phyloP scores from a whole-genome alignment of 2,329 filamentous ascomycete species.

The Phaeosphaeriaceae sp. region DNA sequence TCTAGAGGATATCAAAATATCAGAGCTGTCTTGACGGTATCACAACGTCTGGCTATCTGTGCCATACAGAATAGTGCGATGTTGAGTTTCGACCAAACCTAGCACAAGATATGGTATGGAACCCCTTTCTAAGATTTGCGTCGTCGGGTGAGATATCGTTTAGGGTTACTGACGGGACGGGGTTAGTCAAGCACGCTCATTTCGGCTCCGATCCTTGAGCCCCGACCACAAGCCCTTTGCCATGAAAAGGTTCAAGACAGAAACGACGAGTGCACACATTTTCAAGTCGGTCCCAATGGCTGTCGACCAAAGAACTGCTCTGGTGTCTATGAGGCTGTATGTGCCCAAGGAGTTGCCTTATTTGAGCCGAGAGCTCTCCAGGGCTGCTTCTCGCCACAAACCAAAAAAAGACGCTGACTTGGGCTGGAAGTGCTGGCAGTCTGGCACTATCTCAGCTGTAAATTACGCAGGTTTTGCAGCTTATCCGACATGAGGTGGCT shows the following conservation, averaged over 20 bases:
- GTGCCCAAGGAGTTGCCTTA: slow-evolving; percentile 17
- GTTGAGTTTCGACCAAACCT: neutral
- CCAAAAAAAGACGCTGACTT: slow-evolving; percentile 10
- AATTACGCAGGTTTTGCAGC: slow-evolving; percentile 40
- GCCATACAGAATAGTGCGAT: too few relatives aligned
- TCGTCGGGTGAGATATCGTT: slow-evolving; percentile 24
- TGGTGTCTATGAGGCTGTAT: slow-evolving; percentile 8
- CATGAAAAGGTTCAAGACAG: too few relatives aligned
- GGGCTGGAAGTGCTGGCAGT: too few relatives aligned
- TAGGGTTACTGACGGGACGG: slow-evolving; percentile 27
- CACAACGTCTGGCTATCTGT: neutral
- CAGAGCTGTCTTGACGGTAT: too few relatives aligned
- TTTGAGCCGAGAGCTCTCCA: slow-evolving; percentile 31
- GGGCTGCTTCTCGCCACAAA: slow-evolving; percentile 21
- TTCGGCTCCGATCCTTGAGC: slow-evolving; percentile 13
- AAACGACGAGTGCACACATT: too few relatives aligned
- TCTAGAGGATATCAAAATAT: too few relatives aligned
- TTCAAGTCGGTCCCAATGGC: too few relatives aligned
- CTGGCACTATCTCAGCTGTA: slow-evolving; percentile 30
- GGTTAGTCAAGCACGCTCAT: slow-evolving; percentile 37
- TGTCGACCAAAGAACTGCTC: neutral
- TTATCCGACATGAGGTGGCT: slow-evolving; percentile 27
- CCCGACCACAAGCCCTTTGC: neutral
- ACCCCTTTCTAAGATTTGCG: slow-evolving; percentile 35
- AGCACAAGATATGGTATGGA: slow-evolving; percentile 1